Base-by-base conservation (phyloP, 2,329 filamentous ascomycete species). In the Microsporum ferrugineum region DNA sequence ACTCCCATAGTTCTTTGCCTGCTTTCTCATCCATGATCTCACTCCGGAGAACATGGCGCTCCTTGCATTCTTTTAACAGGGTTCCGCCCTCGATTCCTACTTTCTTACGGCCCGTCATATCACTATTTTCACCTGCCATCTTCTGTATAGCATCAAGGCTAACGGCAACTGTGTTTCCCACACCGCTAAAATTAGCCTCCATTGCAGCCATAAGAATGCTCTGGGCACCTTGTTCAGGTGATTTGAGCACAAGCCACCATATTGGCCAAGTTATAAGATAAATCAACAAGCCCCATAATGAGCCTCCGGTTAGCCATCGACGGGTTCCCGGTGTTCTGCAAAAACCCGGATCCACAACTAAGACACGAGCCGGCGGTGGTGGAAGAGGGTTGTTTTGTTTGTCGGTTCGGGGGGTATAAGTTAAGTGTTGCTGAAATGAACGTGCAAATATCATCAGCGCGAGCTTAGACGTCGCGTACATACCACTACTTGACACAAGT, bases 201-300 rank as follows among this genome's bases (percentile, higher is more conserved):
- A 96, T 95, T 1, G 86, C 85, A 0, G 91, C 91, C 66, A 86
- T 87, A 6, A 97, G 77, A 55, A 97, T 85, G 3, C 88, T 91
- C 75, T 99, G 91, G 0, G 92, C 89, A 1, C 89, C 94, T 75
- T 88, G 86, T 59, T 85, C 76, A 0, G 91, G 83, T 38, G 88
- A 91, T 74, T 99, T 97, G 59, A 99, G 78, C 0, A 96, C 73
- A 27, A 99, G 73, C 89, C 92, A 97, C 72, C 88, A 89, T 0
- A 95, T 66, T 0, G 88, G 81, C 79, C 92, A 99, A 38, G 84
- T 83, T 8, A 87, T 51, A 5, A 96, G 72, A 73, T 99, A 99
- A 17, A 89, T 57, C 0, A 85, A 72, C 23, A 99, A 78, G 0
- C 91, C 91, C 81, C 84, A 85, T 0, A 99, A 78, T 2, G 88